phyloP scores from a whole-genome alignment of 169 alveolate genomes.

The Blepharisma undulans region DNA sequence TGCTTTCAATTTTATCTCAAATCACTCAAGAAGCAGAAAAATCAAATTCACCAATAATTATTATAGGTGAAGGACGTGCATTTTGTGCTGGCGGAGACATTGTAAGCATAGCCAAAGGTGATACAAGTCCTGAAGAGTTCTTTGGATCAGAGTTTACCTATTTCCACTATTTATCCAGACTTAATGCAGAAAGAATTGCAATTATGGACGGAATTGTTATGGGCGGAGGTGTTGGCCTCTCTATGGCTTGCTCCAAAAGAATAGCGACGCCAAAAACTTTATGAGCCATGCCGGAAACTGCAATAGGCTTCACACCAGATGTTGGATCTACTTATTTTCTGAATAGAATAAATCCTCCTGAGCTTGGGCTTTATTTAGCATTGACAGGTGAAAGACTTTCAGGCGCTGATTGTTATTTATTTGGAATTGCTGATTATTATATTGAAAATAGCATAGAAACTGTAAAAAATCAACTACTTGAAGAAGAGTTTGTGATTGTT shows the following conservation, averaged over 20 bases:
- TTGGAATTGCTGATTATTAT: slow-evolving; percentile 82
- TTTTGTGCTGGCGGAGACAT: slow-evolving; percentile 92
- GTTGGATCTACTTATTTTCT: slow-evolving; percentile 88
- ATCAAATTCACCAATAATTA: background rate
- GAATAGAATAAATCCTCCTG: slow-evolving; percentile 61
- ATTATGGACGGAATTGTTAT: slow-evolving; percentile 85
- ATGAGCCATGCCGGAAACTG: slow-evolving; percentile 92
- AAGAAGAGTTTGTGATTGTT: background rate
- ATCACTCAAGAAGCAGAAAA: background rate
- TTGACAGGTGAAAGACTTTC: slow-evolving; percentile 83
- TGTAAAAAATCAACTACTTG: background rate
- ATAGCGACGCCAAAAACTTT: slow-evolving; percentile 84
- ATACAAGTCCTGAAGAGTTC: slow-evolving; percentile 49
- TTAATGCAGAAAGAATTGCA: slow-evolving; percentile 38
- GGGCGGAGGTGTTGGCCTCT: slow-evolving; percentile 92
- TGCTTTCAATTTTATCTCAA: background rate
- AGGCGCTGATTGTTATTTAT: slow-evolving; percentile 70
- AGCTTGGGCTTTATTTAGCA: slow-evolving; percentile 80
- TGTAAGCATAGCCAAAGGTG: slow-evolving; percentile 56
- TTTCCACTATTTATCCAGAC: slow-evolving; percentile 65
- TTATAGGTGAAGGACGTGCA: slow-evolving; percentile 69
- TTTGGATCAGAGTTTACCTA: slow-evolving; percentile 71
- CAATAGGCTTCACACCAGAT: slow-evolving; percentile 88
- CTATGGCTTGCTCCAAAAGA: slow-evolving; percentile 78
- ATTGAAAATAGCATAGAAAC: slow-evolving; percentile 45